Conservation (phyloP, 140 eudicot species). For the Oenanthe javanica region DNA sequence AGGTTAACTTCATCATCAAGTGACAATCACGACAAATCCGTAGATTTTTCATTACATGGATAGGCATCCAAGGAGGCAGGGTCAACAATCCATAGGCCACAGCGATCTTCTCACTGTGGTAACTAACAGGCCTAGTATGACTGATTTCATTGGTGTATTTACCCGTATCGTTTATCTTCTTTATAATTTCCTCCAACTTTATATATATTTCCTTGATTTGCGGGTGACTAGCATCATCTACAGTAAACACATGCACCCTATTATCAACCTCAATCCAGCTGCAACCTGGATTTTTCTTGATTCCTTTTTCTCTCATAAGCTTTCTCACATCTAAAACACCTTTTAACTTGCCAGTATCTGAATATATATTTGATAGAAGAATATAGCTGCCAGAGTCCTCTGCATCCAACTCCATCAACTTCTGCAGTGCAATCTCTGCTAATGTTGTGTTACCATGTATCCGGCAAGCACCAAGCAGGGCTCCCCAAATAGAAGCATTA, state of each 20-base stretch:
- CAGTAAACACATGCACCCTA: constrained; percentile 10
- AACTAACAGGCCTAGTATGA: not conserved
- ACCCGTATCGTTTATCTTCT: not conserved
- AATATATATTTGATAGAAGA: not conserved
- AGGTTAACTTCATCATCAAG: constrained; percentile 1
- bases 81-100: constrained; percentile 5
- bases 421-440: not conserved
- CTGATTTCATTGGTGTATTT: not conserved
- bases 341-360: constrained; percentile 4
- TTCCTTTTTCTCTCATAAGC: constrained; percentile 7
- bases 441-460: not conserved
- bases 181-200: constrained; percentile 2
- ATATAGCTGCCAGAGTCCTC: constrained; percentile 8
- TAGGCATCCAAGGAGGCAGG: constrained; percentile 9
- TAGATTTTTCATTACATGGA: constrained; percentile 8
- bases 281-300: constrained; percentile 9
- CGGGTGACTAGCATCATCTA: constrained; percentile 5
- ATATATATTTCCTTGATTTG: not conserved
- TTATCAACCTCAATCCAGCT: constrained; percentile 12
- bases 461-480: constrained; percentile 10
- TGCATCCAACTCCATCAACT: constrained; percentile 1
- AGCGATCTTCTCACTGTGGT: constrained; percentile 10
- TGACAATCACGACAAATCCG: constrained; percentile 10
- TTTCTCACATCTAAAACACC: constrained; percentile 11
- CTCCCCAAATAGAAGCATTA: constrained; percentile 7